Base-by-base conservation (phyloP, 495 filamentous ascomycete genomes). In the Podospora pseudopauciseta region DNA sequence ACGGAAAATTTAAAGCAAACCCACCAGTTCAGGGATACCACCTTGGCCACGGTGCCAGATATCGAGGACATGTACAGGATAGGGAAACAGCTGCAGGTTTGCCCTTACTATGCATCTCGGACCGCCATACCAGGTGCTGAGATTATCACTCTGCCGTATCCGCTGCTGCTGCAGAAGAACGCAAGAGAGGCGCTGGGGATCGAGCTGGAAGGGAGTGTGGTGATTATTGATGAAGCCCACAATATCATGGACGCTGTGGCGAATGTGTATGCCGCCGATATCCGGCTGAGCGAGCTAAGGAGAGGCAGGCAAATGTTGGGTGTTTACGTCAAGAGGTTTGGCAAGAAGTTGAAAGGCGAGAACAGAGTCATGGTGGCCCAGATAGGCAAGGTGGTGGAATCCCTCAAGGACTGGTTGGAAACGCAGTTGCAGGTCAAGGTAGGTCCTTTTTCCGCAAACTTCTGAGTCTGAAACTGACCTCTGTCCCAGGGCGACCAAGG, bases 151-250 rank as follows among this genome's bases (percentile, higher is more conserved):
- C 83, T 99, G 56, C 95, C 95, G 23, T 99, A 99, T 78, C 95
- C 93, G 18, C 77, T 98, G 26, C 83, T 99, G 0, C 82, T 99
- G 30, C 95, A 98, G 72, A 90, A 89, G 72, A 93, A 91, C 30
- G 94, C 95, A 5, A 84, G 95, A 57, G 93, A 98, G 66, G 92
- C 95, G 4, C 84, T 99, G 3, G 88, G 88, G 39, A 85, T 99
- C 23, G 95, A 91, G 32, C 78, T 99, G 11, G 93, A 94, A 71
- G 90, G 87, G 6, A 94, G 97, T 76, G 84, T 98, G 2, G 86
- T 99, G 26, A 90, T 99, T 57, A 92, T 99, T 70, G 95, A 99
- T 73, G 95, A 99, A 80, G 95, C 96, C 1, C 95, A 99, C 75
- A 99, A 99, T 75, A 85, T 99, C 34, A 97, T 97, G 88, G 93